Evolutionary conservation across 2,329 filamentous ascomycete species (phyloP), one percentile per base, ranked within the genome.

Genomic region (Phoma sp.): DNA sequence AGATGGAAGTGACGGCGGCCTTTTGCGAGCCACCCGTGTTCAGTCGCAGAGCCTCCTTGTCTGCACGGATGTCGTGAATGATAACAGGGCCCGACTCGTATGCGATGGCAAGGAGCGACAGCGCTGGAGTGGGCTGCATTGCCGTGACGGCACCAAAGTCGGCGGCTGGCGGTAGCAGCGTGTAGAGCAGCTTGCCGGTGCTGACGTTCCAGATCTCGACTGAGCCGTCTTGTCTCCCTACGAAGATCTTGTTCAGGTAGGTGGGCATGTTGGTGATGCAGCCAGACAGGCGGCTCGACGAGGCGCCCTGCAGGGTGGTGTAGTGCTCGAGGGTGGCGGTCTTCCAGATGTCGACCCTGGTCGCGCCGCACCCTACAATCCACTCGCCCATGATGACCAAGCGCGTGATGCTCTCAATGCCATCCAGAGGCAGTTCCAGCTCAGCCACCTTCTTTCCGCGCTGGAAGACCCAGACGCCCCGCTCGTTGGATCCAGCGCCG

Each of bases 191-290:
- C 74, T 96, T 96, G 43, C 83, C 93, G 3, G 91, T 96, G 72
- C 90, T 96, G 57, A 99, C 81, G 71, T 99, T 99, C 94, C 95
- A 99, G 45, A 99, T 96, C 71, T 99, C 95, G 8, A 97, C 88
- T 74, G 88, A 89, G 6, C 95, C 95, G 73, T 99, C 92, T 60
- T 85, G 85, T 67, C 92, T 88, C 9, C 92, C 96, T 2, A 92
- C 90, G 62, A 98, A 92, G 39, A 99, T 85, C 77, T 99, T 99
- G 81, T 99, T 99, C 57, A 99, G 77, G 75, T 92, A 96, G 0
- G 95, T 98, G 1, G 94, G 93, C 88, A 98, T 92, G 68, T 86
- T 96, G 72, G 87, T 89, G 64, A 96, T 84, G 44, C 88, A 87
- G 22, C 90, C 90, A 0, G 90, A 92, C 53, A 97, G 86, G 62